phyloP scores from a whole-genome alignment of 2,329 filamentous ascomycete species.

The Didymella glomerata region DNA sequence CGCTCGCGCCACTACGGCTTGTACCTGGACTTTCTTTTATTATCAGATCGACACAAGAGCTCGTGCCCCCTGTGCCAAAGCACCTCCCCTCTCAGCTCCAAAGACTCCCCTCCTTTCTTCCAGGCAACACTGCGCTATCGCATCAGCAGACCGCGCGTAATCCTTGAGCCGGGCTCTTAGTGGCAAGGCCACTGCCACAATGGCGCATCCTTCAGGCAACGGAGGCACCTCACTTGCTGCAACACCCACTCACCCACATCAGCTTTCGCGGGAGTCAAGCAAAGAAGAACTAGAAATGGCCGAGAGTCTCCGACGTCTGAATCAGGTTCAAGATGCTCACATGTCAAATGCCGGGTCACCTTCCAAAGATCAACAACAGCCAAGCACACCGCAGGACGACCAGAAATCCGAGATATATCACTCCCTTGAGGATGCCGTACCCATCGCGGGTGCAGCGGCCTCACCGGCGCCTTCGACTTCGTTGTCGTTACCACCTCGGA shows the following conservation, averaged over 20 bases:
- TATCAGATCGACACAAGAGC: conserved; percentile 23
- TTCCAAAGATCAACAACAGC: conserved; percentile 29
- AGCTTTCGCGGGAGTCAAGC: conserved; percentile 55
- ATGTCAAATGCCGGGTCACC: conserved; percentile 30
- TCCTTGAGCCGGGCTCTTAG: conserved; percentile 14
- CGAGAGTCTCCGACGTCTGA: conserved; percentile 55
- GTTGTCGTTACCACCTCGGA: conserved; percentile 28
- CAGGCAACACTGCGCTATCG: conserved; percentile 35
- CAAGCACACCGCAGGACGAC: conserved; percentile 31
- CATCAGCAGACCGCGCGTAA: conserved; percentile 17
- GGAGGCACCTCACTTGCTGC: conserved; percentile 51
- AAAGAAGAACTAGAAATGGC: conserved; percentile 61
- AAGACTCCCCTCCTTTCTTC: not conserved
- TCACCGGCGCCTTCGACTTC: conserved; percentile 36
- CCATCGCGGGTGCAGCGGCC: conserved; percentile 36
- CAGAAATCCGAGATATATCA: conserved; percentile 49
- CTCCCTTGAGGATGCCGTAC: conserved; percentile 52
- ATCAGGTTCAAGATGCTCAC: conserved; percentile 53
- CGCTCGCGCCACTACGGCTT: conserved; percentile 35
- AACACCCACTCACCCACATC: conserved; percentile 49
- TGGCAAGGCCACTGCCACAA: conserved; percentile 29
- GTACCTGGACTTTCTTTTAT: conserved; percentile 22
- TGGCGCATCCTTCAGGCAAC: conserved; percentile 41
- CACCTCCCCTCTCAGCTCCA: conserved; percentile 10
- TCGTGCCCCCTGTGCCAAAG: conserved; percentile 3